Evolutionary conservation across 164 flowering plant genomes (phyloP).

Genomic region (Malania oleifera): DNA sequence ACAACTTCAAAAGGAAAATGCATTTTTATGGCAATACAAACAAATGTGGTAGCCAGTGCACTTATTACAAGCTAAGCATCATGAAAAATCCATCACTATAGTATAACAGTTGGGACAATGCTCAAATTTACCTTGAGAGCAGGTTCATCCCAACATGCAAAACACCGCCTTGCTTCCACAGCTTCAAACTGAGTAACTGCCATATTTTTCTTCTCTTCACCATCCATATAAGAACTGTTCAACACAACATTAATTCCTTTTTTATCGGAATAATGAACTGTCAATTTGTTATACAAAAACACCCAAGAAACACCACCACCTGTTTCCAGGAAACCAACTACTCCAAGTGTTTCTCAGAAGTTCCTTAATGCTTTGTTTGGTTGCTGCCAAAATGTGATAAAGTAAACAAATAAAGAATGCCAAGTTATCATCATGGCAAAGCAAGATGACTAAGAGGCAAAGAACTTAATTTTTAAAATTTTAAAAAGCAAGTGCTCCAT

Average conservation of each 20-base stretch:
- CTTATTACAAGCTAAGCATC: background rate
- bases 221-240: constrained; percentile 20
- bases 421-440: background rate
- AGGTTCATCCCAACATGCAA: constrained; percentile 45
- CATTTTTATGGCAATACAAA: no score
- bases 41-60: no score
- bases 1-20: no score
- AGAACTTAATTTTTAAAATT: no score
- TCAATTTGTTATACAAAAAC: background rate
- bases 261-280: background rate
- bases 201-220: constrained; percentile 33
- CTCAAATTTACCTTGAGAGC: constrained; percentile 23
- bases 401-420: background rate
- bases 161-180: constrained; percentile 26
- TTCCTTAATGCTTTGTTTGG: background rate
- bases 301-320: background rate
- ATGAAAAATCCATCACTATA: background rate
- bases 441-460: no score
- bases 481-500: no score
- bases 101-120: background rate
- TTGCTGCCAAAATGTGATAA: background rate
- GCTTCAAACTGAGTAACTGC: constrained; percentile 33
- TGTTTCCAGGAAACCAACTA: background rate
- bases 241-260: background rate
- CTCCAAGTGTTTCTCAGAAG: no score